Base-by-base conservation (phyloP, 2,329 filamentous ascomycete genomes). In the Aspergillus aculeatus region DNA sequence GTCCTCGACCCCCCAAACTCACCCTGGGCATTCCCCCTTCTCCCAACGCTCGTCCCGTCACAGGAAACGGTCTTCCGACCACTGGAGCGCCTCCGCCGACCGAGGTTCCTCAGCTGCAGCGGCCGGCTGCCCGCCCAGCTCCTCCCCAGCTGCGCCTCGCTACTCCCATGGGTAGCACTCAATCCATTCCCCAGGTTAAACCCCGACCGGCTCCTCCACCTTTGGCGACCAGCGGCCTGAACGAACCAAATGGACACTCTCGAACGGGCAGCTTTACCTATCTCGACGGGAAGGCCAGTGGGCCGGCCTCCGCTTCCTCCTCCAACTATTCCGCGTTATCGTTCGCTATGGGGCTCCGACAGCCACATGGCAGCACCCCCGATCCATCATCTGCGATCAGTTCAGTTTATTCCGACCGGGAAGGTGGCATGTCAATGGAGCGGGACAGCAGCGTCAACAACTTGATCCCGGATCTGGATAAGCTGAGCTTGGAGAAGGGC, bases 11-110 rank as follows among this genome's bases (percentile, higher is more conserved):
- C 56, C 92, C 92, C 29, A 87, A 90, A 69, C 84, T 98, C 60
- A 94, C 92, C 49, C 85, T 98, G 58, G 91, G 93, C 50, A 98
- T 98, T 60, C 94, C 94, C 41, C 88, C 90, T 0, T 96, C 92
- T 38, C 91, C 92, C 52, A 94, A 87, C 77, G 89, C 83, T 63
- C 91, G 93, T 75, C 87, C 93, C 2, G 86, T 95, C 54, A 68
- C 69, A 66, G 82, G 81, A 66, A 76, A 82, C 69, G 78, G 70
- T 14, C 76, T 80, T 23, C 71, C 68, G 26, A 61, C 68, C 19
- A 71, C 67, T 24, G 61, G 65, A n/a, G 61, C 65, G n/a, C 68
- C 62, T 24, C 62, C 67, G 57, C 64, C 58, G 54, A 50, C 67
- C 54, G 69, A 69, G 23, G 65, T 60, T 14, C 60, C 67, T 48